Conservation (phyloP, 2,329 filamentous ascomycete genomes). For the Aspergillus udagawae region DNA sequence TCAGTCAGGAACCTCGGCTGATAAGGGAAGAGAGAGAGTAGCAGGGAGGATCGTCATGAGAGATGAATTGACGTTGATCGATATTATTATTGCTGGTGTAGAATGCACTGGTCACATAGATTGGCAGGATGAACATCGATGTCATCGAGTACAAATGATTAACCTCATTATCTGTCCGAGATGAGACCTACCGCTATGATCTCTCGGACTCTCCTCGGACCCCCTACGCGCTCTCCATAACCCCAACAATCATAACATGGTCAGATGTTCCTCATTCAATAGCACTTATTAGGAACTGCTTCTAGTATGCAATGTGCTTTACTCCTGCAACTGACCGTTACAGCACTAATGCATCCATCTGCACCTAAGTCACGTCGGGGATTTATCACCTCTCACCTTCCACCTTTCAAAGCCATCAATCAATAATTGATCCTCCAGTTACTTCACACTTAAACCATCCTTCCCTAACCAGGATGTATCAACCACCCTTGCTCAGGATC, state of each 20-base stretch:
- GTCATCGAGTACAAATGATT: neutral
- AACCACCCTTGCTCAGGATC: neutral
- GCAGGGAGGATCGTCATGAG: neutral
- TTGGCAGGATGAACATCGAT: neutral
- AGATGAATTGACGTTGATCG: neutral
- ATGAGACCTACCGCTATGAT: neutral
- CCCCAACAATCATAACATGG: neutral
- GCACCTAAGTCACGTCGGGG: neutral
- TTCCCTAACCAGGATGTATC: neutral
- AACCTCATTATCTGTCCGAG: neutral
- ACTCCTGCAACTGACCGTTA: neutral
- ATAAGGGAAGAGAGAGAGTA: neutral
- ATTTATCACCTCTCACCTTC: neutral
- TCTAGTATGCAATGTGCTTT: neutral
- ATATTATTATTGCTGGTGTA: too few relatives aligned
- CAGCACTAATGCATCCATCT: neutral
- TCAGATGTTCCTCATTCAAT: neutral
- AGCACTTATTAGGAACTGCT: neutral
- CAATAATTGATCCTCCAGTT: neutral
- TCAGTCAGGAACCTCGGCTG: conserved; percentile 6
- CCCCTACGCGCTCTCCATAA: too few relatives aligned
- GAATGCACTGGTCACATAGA: neutral
- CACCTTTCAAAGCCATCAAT: neutral
- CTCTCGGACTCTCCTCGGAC: neutral
- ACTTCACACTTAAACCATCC: neutral